Evolutionary conservation across 2,329 filamentous ascomycete genomes (phyloP), one percentile per base, ranked within the genome.

Genomic region (Ophiobolus disseminans): DNA sequence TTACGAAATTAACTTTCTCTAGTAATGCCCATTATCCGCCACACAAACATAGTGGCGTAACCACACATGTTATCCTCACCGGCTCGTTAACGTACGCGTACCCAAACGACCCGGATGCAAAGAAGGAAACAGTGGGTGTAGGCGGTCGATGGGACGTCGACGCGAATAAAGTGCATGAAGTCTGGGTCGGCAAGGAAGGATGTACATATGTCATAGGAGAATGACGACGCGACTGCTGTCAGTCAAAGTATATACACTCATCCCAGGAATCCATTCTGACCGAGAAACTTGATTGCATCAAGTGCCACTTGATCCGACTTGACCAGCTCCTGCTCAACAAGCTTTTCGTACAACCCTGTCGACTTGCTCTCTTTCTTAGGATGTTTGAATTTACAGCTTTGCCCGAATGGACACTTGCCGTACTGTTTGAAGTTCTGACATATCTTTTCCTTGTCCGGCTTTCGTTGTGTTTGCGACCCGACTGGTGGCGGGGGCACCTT

Each of bases 1-100:
- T 14, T 19, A 14, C 13, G 13, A 25, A 22, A 10, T 53, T 61
- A 31, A 65, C 56, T 19, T 19, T 7, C 35, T 46, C 34, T 68
- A 88, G 86, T 53, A 86, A 88, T 66, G 79, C 82, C 21, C 77
- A 90, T 70, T 90, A 90, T 66, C 76, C 78, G 31, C 87, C 88
- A 11, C 87, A 90, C 65, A 81, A 79, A 11, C 88, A 91, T 65
- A 60, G 72, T 17, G 81, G 80, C 26, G 74, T 86, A 36, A 90
- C 86, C 0, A 90, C 87, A 1, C 87, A 91, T 72, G 76, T 90
- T 37, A 85, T 91, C 50, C 73, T 88, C 19, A 70, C 77, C 4
- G 88, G 87, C 31, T 76, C 83, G 47, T 70, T 91, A 62, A 89
- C 84, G 6, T 82, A 90, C 51, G 80, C 80, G 16, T 90, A 88